Percentiles rank a stretch among this genome's conserved stretches.
These are phyloP conservation scores for Globisporangium yorkense DNA, from an alignment of 352 stramenopile species.

Conservation along the genomic window DNA sequence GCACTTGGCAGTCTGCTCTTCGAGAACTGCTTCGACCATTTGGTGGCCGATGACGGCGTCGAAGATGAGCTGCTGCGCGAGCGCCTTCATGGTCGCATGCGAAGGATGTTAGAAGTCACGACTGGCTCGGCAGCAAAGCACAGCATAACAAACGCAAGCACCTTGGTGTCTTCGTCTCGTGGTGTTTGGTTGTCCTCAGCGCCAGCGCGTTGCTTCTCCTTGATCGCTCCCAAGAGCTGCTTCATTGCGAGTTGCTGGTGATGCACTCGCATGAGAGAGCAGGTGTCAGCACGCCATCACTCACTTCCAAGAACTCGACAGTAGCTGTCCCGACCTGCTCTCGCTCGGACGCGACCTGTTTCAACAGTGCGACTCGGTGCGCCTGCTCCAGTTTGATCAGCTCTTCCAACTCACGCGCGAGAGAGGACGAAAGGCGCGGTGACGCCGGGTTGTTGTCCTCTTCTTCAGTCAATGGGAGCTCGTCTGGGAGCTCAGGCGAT, in stretches of 20 bases:
- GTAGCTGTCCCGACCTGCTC: constrained; percentile 31
- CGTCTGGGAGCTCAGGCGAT: neutral
- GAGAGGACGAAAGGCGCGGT: constrained; percentile 4
- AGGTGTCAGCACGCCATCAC: neutral
- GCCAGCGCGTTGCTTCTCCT: constrained; percentile 4
- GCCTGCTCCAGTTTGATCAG: constrained; percentile 45
- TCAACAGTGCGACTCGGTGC: constrained; percentile 41
- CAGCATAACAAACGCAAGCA: constrained; percentile 2
- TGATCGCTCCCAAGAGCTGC: constrained; percentile 31
- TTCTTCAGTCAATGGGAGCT: neutral
- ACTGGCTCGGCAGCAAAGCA: neutral
- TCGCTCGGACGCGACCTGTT: constrained; percentile 45
- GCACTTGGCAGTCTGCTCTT: constrained; percentile 36
- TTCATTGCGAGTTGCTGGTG: constrained; percentile 43
- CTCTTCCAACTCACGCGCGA: constrained; percentile 39
- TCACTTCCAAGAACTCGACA: neutral
- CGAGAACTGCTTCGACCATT: constrained; percentile 52
- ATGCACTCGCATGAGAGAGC: neutral
- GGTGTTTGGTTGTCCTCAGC: constrained; percentile 20
- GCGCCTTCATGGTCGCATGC: constrained; percentile 8
- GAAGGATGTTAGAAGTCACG: neutral
- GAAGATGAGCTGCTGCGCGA: constrained; percentile 49
- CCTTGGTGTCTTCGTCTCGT: constrained; percentile 16
- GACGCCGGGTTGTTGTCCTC: constrained; percentile 5
- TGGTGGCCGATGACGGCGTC: constrained; percentile 67